phyloP scores from a whole-genome alignment of 441 rosid species.

The Lagerstroemia fauriei region DNA sequence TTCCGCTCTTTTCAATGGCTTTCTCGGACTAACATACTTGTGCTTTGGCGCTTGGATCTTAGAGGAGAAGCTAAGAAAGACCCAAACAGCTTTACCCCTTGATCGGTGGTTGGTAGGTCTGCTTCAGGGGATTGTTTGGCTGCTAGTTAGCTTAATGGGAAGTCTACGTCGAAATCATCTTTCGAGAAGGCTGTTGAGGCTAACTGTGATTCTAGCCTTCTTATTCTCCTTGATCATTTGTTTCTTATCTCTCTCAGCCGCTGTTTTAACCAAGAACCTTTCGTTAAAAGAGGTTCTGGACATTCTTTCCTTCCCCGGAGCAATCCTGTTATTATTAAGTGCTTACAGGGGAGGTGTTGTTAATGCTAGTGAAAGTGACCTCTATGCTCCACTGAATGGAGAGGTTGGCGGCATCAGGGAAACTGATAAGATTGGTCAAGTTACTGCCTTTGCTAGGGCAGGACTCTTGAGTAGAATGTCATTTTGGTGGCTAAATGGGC shows the following conservation, averaged over 20 bases:
- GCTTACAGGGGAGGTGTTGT: conserved; percentile 45
- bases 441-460: conserved; percentile 57
- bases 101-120: conserved; percentile 49
- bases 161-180: conserved; percentile 47
- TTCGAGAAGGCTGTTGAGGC: conserved; percentile 44
- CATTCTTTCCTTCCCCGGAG: conserved; percentile 62
- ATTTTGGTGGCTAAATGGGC: conserved; percentile 88
- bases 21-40: conserved; percentile 62
- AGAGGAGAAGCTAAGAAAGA: conserved; percentile 56
- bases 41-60: conserved; percentile 57
- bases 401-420: conserved; percentile 37
- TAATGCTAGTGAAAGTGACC: conserved; percentile 39
- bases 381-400: conserved; percentile 58
- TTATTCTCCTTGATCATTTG: conserved; percentile 51
- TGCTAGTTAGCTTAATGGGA: conserved; percentile 48
- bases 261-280: conserved; percentile 32
- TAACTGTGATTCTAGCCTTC: conserved; percentile 55
- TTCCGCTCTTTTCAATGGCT: conserved; percentile 62
- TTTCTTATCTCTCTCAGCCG: conserved; percentile 46
- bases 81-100: conserved; percentile 47
- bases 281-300: conserved; percentile 45
- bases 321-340: conserved; percentile 54
- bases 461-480: conserved; percentile 63
- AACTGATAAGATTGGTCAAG: conserved; percentile 32
- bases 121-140: conserved; percentile 71